These are phyloP conservation scores for Pestalotiopsis fici DNA, from an alignment of 2,329 filamentous ascomycete genomes.

Conservation along the genomic window DNA sequence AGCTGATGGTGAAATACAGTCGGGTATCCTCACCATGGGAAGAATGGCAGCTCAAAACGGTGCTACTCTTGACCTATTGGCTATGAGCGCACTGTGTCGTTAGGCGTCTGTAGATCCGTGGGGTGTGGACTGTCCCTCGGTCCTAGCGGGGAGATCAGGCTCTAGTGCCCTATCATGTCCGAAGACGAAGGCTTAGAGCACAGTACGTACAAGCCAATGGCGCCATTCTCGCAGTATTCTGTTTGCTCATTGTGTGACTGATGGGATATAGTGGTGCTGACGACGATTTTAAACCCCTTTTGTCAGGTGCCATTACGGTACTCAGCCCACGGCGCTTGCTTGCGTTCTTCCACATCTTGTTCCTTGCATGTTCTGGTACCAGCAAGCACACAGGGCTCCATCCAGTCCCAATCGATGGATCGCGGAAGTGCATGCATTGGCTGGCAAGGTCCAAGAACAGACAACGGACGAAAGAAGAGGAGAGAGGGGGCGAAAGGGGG, in stretches of 20 bases:
- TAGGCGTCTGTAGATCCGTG: not conserved
- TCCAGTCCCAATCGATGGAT: not conserved
- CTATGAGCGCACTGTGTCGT: not conserved
- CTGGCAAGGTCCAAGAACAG: not conserved
- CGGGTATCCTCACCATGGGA: not conserved
- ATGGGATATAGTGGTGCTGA: not conserved
- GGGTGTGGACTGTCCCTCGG: not conserved
- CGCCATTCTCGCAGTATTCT: not conserved
- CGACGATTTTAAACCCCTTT: conserved; percentile 7
- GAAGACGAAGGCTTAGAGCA: not conserved
- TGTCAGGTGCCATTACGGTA: conserved; percentile 6
- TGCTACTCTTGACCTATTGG: not conserved
- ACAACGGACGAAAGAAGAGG: not conserved
- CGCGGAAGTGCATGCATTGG: not conserved
- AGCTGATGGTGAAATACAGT: not conserved
- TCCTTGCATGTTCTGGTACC: not conserved
- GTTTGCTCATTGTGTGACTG: not conserved
- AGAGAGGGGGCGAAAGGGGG: not conserved
- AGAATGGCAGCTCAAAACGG: not conserved
- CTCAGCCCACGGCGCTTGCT: not conserved
- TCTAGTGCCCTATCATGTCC: not conserved
- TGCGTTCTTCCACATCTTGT: not conserved
- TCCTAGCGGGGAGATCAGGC: not conserved
- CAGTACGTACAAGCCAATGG: not conserved
- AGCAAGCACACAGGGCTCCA: not conserved